Evolutionary conservation across 2,329 filamentous ascomycete species (phyloP).

Genomic region (Ophiocordyceps camponoti-leonardi): DNA sequence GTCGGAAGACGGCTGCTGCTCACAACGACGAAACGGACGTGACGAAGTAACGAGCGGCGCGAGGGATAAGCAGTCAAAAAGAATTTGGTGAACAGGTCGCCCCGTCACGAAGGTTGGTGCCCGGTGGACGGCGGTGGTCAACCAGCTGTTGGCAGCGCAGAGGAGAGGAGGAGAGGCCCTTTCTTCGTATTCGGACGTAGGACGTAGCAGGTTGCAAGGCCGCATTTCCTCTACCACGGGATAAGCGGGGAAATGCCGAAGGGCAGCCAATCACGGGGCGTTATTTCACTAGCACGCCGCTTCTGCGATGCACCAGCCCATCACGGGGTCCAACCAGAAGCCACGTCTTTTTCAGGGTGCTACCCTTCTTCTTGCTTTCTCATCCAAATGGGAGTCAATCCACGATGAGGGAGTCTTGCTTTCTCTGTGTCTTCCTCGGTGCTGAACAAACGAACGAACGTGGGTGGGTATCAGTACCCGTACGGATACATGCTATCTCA

Average conservation of each 20-base stretch:
- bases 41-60: too few species aligned
- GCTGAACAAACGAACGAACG: too few species aligned
- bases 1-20: neutral
- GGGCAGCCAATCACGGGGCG: conserved; percentile 13
- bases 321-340: conserved; percentile 3
- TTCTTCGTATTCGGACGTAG: conserved; percentile 1
- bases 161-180: neutral
- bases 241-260: conserved; percentile 17
- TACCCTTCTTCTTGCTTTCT: neutral
- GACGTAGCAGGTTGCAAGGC: neutral
- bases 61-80: neutral
- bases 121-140: conserved; percentile 1
- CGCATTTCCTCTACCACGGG: conserved; percentile 17
- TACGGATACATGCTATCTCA: too few species aligned
- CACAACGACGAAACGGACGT: neutral
- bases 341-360: neutral
- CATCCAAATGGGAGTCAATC: too few species aligned
- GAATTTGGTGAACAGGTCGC: neutral
- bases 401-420: too few species aligned
- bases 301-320: conserved; percentile 4
- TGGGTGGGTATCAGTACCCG: too few species aligned
- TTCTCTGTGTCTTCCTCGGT: too few species aligned
- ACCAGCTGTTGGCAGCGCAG: neutral
- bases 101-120: conserved; percentile 4
- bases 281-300: conserved; percentile 5